Evolutionary conservation across 192 early-diverging fungal genomes (phyloP).

Genomic region (Entomortierella parvispora): DNA sequence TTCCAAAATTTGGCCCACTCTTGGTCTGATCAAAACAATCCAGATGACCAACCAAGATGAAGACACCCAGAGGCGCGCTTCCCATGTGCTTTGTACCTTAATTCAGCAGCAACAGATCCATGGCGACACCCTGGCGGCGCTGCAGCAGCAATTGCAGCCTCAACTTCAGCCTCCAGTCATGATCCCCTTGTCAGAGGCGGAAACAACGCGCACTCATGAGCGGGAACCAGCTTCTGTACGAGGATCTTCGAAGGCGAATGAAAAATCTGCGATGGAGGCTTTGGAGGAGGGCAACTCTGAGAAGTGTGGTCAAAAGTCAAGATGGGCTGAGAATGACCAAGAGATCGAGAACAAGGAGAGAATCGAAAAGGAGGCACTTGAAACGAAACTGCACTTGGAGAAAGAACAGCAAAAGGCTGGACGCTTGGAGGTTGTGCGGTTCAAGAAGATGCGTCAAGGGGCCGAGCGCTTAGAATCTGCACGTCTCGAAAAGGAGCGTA

Average conservation of each 20-base stretch:
- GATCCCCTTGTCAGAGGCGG: too few species aligned
- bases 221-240: too few species aligned
- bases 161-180: background rate
- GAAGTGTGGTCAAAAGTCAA: too few species aligned
- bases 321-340: background rate
- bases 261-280: too few species aligned
- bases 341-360: background rate
- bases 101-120: slow-evolving; percentile 44
- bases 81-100: slow-evolving; percentile 45
- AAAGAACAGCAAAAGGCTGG: background rate
- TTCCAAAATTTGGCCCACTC: slow-evolving; percentile 35
- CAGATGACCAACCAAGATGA: slow-evolving; percentile 48
- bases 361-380: background rate
- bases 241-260: too few species aligned
- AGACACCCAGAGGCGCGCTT: slow-evolving; percentile 51
- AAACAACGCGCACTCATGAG: too few species aligned
- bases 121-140: slow-evolving; percentile 9
- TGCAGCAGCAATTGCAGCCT: background rate
- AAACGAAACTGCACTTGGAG: too few species aligned
- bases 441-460: background rate
- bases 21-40: slow-evolving; percentile 53
- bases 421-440: background rate
- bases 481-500: background rate
- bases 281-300: too few species aligned
- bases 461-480: slow-evolving; percentile 3